Evolutionary conservation across 345 rosid genomes (phyloP), one percentile per base, ranked within the genome.

Genomic region (Syzygium oleosum): DNA sequence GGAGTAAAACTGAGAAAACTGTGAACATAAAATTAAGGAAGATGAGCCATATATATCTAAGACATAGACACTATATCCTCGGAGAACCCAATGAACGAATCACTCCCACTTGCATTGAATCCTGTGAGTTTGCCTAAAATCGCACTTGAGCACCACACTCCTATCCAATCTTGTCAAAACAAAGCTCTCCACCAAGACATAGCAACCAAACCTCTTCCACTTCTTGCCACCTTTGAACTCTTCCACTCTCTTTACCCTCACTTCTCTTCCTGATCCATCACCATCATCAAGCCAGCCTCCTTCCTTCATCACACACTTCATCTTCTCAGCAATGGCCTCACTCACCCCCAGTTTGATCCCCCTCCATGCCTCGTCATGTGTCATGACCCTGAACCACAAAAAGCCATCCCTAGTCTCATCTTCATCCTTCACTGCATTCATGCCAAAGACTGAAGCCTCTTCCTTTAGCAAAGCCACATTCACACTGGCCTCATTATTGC

Each of bases 251-350:
- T 94, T 93, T 23, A 94, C 92, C 87, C 90, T 91, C 90, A 88
- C 94, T 84, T 86, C 89, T n/a, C 84, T 94, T 87, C 92, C 93
- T 52, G 77, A 63, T 63, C 77, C 38, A 15, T 88, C 92, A 73
- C 93, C 94, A 16, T 6, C 92, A 27, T 84, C 90, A 78, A 91
- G 88, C 95, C 95, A 95, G 19, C 96, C 99, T 89, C 95, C 98
- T 88, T 89, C 93, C 92, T 93, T 96, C 91, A 91, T 89, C 84
- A 93, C 88, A 94, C 94, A 92, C 90, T 86, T 94, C 95, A 95
- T 95, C 77, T 93, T 96, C 90, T 95, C 97, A 65, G 92, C 93
- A n/a, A 93, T 93, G 34, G 89, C 93, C n/a, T 84, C 58, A 84
- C 97, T 95, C 88, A 94, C 63, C 14, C 96, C 99, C 85, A 94